Evolutionary conservation across 1,284 basidiomycete genomes (phyloP).

Genomic region (Microbotryum violaceum): DNA sequence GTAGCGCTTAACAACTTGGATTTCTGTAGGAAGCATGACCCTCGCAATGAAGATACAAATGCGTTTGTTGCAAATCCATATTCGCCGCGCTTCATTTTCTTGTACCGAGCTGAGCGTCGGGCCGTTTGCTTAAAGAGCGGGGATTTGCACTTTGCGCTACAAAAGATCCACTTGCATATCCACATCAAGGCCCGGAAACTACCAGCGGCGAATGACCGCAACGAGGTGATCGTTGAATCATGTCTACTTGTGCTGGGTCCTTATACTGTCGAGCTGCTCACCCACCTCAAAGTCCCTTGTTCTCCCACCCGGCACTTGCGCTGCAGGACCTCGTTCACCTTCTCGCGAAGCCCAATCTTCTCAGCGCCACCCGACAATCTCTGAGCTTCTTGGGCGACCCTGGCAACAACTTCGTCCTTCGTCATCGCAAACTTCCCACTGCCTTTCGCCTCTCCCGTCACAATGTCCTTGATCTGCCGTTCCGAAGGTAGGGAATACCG

Average conservation of each 20-base stretch:
- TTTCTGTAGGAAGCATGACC: too few relatives aligned
- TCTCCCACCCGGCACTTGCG: conserved; percentile 56
- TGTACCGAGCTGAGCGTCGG: too few relatives aligned
- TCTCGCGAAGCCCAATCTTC: conserved; percentile 64
- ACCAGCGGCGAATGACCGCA: too few relatives aligned
- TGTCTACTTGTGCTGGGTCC: background rate
- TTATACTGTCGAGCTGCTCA: conserved; percentile 1
- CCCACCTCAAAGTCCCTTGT: conserved; percentile 34
- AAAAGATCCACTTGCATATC: background rate
- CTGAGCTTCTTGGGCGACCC: conserved; percentile 43
- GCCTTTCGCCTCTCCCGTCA: conserved; percentile 51
- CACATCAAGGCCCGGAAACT: too few relatives aligned
- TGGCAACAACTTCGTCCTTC: conserved; percentile 54
- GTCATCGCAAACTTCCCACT: conserved; percentile 56
- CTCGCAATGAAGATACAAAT: too few relatives aligned
- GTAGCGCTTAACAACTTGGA: too few relatives aligned
- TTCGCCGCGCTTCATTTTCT: too few relatives aligned
- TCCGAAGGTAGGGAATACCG: conserved; percentile 59
- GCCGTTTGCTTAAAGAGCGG: background rate
- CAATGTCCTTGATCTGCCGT: conserved; percentile 54
- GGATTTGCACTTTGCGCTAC: background rate
- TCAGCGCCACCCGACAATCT: conserved; percentile 40
- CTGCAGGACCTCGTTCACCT: conserved; percentile 61
- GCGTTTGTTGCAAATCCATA: too few relatives aligned
- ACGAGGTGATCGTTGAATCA: too few relatives aligned